These are phyloP conservation scores for Melastoma malabathricum DNA, from an alignment of 345 rosid genomes.

Conservation along the genomic window DNA sequence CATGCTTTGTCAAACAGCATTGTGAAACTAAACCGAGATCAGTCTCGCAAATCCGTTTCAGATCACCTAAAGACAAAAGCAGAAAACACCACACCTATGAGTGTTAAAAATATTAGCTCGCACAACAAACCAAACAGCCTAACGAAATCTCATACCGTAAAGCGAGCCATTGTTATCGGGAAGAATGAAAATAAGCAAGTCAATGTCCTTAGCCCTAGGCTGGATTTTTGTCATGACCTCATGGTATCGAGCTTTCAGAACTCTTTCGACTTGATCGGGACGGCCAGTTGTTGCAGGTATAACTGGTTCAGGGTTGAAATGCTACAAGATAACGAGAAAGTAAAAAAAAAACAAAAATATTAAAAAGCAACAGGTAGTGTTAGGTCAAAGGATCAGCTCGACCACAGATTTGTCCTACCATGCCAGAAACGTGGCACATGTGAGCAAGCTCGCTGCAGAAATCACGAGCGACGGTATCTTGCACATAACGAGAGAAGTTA, in stretches of 20 bases:
- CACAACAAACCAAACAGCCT: background rate
- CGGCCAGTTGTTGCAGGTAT: conserved; percentile 56
- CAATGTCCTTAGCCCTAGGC: conserved; percentile 63
- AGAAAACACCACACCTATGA: too few species aligned
- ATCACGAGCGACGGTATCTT: conserved; percentile 53
- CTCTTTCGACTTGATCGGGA: conserved; percentile 88
- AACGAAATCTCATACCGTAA: conserved; percentile 44
- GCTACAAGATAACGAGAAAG: conserved; percentile 19
- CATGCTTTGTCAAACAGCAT: conserved; percentile 90
- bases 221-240: conserved; percentile 69
- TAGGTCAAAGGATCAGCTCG: background rate
- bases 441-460: conserved; percentile 91
- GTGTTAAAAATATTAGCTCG: too few species aligned
- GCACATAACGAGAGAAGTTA: conserved; percentile 74
- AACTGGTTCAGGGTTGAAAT: conserved; percentile 63
- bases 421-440: conserved; percentile 86
- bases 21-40: conserved; percentile 96
- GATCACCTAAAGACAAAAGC: conserved; percentile 47
- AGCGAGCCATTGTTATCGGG: conserved; percentile 98
- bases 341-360: background rate
- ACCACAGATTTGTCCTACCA: conserved; percentile 33
- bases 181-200: conserved; percentile 83
- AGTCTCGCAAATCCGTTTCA: conserved; percentile 95
- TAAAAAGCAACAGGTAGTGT: background rate
- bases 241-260: conserved; percentile 64